phyloP scores from a whole-genome alignment of 257 asterid species.

The Gynochthodes officinalis region DNA sequence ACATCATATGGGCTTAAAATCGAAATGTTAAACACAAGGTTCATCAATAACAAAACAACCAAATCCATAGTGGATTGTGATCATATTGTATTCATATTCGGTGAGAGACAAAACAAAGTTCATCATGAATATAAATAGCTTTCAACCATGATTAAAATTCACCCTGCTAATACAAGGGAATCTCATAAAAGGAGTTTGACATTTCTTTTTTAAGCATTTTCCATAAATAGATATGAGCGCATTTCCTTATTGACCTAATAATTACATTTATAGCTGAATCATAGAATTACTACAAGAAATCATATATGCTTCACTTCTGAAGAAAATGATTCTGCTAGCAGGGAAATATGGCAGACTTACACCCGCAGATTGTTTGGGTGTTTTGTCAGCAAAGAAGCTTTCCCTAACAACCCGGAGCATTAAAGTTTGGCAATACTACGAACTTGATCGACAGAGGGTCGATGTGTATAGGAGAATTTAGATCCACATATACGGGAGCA shows the following conservation, averaged over 20 bases:
- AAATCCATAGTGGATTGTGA: not conserved
- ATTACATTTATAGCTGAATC: not conserved
- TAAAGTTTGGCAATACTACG: conserved; percentile 58
- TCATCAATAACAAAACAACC: not conserved
- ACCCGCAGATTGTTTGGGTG: not conserved
- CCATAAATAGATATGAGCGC: not conserved
- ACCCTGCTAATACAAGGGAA: not conserved
- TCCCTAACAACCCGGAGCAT: conserved; percentile 53
- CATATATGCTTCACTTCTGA: not conserved
- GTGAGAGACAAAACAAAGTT: not conserved
- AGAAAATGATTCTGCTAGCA: conserved; percentile 6
- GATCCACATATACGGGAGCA: conserved; percentile 33
- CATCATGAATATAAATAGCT: not conserved
- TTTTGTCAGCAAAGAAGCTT: conserved; percentile 7
- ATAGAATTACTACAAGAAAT: not conserved
- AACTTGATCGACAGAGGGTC: conserved; percentile 69
- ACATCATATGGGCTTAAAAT: not conserved
- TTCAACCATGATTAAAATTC: not conserved
- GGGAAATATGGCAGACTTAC: not conserved
- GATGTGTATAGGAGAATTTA: conserved; percentile 39
- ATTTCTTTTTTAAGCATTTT: not conserved
- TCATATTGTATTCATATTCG: not conserved
- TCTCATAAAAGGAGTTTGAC: not conserved
- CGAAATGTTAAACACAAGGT: not conserved
- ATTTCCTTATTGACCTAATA: not conserved